phyloP scores from a whole-genome alignment of 208 protist genomes.

The Crithidia bombi region DNA sequence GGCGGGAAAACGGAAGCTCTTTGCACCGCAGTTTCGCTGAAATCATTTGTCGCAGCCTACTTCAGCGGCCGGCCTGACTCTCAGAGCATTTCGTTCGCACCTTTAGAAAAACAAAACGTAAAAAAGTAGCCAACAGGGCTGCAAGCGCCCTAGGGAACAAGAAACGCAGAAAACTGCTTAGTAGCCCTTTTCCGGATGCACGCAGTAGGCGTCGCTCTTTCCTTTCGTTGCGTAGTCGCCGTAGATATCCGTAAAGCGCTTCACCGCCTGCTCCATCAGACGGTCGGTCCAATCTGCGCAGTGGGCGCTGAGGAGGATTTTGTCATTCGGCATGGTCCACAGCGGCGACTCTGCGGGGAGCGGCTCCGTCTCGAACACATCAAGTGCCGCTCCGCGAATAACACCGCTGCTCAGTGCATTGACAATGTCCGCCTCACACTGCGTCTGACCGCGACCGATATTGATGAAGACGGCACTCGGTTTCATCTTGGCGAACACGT shows the following conservation, averaged over 20 bases:
- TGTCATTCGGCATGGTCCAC: slow-evolving; percentile 69
- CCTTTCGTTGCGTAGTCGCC: slow-evolving; percentile 5
- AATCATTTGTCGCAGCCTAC: too few relatives aligned
- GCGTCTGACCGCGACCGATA: slow-evolving; percentile 79
- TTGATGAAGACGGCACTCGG: slow-evolving; percentile 84
- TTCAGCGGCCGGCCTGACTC: too few relatives aligned
- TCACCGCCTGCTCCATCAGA: slow-evolving; percentile 20
- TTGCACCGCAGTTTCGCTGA: too few relatives aligned
- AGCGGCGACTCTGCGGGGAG: slow-evolving; percentile 64
- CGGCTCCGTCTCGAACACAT: slow-evolving; percentile 86
- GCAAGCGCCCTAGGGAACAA: too few relatives aligned
- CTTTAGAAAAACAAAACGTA: slow-evolving; percentile 26
- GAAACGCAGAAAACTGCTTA: slow-evolving; percentile 19
- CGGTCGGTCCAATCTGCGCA: slow-evolving; percentile 59
- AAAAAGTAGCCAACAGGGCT: too few relatives aligned
- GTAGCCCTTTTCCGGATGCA: slow-evolving; percentile 43
- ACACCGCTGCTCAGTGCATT: slow-evolving; percentile 57
- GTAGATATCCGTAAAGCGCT: slow-evolving; percentile 42
- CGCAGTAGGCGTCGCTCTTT: slow-evolving; percentile 36
- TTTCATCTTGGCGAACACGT: slow-evolving; percentile 82
- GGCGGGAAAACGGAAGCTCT: too few relatives aligned
- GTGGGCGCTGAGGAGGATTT: slow-evolving; percentile 71
- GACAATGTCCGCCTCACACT: slow-evolving; percentile 69
- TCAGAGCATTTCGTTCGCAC: too few relatives aligned
- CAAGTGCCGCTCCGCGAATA: slow-evolving; percentile 79